phyloP scores from a whole-genome alignment of 768 basidiomycete genomes.

The Phallus indusiatus region DNA sequence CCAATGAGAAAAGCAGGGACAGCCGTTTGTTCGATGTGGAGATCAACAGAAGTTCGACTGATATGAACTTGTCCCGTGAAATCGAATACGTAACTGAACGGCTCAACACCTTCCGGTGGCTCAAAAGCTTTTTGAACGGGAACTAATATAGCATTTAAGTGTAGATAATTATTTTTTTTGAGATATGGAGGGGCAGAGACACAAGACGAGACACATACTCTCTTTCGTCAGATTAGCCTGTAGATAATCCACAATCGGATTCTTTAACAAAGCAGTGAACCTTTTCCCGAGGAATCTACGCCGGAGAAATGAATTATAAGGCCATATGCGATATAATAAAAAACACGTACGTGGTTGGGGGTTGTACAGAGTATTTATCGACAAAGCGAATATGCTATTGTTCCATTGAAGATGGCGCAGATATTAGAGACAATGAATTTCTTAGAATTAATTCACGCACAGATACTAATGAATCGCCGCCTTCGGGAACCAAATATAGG shows the following conservation, averaged over 20 bases:
- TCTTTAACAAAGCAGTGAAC: constrained; percentile 60
- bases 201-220: constrained; percentile 36
- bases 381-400: constrained; percentile 60
- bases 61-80: constrained; percentile 63
- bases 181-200: neutral
- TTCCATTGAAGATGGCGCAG: constrained; percentile 8
- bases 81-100: constrained; percentile 79
- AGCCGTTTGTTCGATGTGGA: constrained; percentile 70
- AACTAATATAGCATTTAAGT: constrained; percentile 29
- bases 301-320: constrained; percentile 18
- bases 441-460: constrained; percentile 32
- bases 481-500: constrained; percentile 51
- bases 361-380: constrained; percentile 63
- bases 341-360: constrained; percentile 58
- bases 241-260: constrained; percentile 65
- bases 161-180: neutral
- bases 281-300: constrained; percentile 70
- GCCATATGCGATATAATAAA: constrained; percentile 2
- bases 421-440: constrained; percentile 11
- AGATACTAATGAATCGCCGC: constrained; percentile 62
- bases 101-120: constrained; percentile 55
- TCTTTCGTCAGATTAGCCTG: constrained; percentile 74
- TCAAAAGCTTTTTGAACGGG: constrained; percentile 62
- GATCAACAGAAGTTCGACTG: constrained; percentile 31
- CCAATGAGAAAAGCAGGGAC: constrained; percentile 59